Conservation (phyloP, 1,284 basidiomycete species). For the Singerocomus rubriflavus region DNA sequence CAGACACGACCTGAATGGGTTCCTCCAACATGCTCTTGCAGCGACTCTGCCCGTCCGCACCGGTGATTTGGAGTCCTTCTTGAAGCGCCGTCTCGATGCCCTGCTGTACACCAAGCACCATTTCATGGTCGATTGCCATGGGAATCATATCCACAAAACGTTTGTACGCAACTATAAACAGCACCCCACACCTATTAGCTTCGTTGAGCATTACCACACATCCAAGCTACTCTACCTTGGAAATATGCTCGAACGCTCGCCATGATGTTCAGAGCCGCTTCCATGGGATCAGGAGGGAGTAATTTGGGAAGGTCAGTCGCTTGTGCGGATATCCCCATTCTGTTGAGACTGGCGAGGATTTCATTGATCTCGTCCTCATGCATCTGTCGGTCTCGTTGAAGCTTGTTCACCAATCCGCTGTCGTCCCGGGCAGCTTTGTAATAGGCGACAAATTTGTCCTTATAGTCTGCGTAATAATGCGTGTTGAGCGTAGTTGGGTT, state of each 20-base stretch:
- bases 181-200: neutral
- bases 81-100: conserved; percentile 46
- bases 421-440: conserved; percentile 44
- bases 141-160: conserved; percentile 64
- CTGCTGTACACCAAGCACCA: conserved; percentile 45
- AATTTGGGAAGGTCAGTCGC: conserved; percentile 50
- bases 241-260: conserved; percentile 71
- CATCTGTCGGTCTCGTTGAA: conserved; percentile 1
- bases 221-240: conserved; percentile 44
- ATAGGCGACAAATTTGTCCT: conserved; percentile 50
- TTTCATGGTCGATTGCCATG: conserved; percentile 58
- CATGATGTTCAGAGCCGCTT: conserved; percentile 61
- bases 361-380: conserved; percentile 18
- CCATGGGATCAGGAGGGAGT: conserved; percentile 50
- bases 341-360: conserved; percentile 40
- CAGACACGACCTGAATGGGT: conserved; percentile 41
- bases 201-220: neutral
- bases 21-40: conserved; percentile 59
- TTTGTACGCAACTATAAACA: conserved; percentile 58
- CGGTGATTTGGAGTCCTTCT: conserved; percentile 42
- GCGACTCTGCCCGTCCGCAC: conserved; percentile 18
- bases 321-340: conserved; percentile 43
- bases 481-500: conserved; percentile 56
- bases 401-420: conserved; percentile 25
- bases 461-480: conserved; percentile 56